A percentile compares a stretch with the other conserved stretches of the same genome.
These are phyloP conservation scores for Citrus unshiu DNA, from an alignment of 345 rosid genomes.

Conservation along the genomic window DNA sequence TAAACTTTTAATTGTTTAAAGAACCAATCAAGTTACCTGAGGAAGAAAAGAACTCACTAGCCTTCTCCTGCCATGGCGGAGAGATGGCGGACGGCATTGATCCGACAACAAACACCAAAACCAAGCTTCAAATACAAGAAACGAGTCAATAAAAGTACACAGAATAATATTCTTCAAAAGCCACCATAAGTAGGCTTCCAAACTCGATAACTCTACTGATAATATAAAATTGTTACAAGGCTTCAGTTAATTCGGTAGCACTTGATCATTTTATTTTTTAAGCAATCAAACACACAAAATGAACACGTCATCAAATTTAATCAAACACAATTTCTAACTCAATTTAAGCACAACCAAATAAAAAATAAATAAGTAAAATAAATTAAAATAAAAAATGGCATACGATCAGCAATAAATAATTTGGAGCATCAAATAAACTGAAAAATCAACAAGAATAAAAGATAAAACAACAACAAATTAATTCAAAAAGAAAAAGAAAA, in stretches of 20 bases:
- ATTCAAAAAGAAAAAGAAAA: not conserved
- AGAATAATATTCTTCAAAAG: not conserved
- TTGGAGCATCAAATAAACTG: not conserved
- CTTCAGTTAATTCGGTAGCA: not conserved
- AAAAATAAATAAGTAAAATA: not conserved
- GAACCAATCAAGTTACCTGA: constrained; percentile 49
- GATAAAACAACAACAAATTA: not conserved
- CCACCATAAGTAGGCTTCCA: not conserved
- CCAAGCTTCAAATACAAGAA: not conserved
- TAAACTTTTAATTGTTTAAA: not conserved
- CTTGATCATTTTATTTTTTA: not conserved
- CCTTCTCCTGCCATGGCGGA: constrained; percentile 86
- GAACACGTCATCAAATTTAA: not conserved
- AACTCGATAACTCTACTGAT: not conserved
- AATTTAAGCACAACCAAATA: not conserved
- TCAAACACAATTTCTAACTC: not conserved
- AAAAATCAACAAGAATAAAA: not conserved
- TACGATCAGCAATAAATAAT: not conserved
- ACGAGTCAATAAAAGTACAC: not conserved
- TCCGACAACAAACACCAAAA: constrained; percentile 18
- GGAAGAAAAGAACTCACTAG: constrained; percentile 81
- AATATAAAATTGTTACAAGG: not conserved
- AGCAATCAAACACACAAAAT: not conserved
- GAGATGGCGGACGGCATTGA: constrained; percentile 72
- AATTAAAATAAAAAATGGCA: not conserved